Evolutionary conservation across 108 stramenopile species (phyloP).

Genomic region (Pseudonitzschia multiseries): DNA sequence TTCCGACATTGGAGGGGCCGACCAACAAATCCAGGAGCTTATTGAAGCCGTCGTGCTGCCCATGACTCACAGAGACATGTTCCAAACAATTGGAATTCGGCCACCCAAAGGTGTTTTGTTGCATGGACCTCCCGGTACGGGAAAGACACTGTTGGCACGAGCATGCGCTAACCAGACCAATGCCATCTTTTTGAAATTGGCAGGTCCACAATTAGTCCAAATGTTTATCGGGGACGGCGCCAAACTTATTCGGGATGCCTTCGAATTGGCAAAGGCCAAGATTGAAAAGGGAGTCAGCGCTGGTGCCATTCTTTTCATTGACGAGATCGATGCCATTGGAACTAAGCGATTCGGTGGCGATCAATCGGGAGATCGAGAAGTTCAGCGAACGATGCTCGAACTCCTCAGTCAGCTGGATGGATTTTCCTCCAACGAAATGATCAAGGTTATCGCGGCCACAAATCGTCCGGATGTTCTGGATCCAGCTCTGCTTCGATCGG

Average conservation of each 20-base stretch:
- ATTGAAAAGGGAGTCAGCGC: constrained; percentile 69
- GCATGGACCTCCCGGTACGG: constrained; percentile 98
- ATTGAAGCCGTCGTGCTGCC: constrained; percentile 99
- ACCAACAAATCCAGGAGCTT: constrained; percentile 99
- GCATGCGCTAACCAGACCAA: constrained; percentile 99
- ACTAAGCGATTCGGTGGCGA: constrained; percentile 99
- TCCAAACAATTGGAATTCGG: constrained; percentile 96
- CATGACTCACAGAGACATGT: constrained; percentile 99
- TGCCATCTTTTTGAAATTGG: constrained; percentile 98
- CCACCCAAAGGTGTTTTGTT: constrained; percentile 98
- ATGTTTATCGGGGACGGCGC: constrained; percentile 99
- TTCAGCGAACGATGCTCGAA: constrained; percentile 99
- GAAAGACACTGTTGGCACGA: constrained; percentile 97
- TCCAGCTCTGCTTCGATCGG: constrained; percentile 96
- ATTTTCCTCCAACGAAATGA: constrained; percentile 95
- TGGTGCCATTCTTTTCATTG: constrained; percentile 92
- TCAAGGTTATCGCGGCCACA: constrained; percentile 99
- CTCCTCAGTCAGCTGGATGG: constrained; percentile 98
- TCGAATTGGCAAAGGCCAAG: constrained; percentile 97
- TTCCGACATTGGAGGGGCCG: constrained; percentile 95
- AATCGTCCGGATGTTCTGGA: constrained; percentile 97
- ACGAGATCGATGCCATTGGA: constrained; percentile 99
- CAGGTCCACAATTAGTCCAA: constrained; percentile 98
- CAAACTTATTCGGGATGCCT: constrained; percentile 98
- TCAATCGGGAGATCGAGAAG: constrained; percentile 97